A percentile compares a stretch with the other conserved stretches of the same genome.
Conservation (phyloP, 805 yeast species). For the Sugiyamaella qingdaonensis region DNA sequence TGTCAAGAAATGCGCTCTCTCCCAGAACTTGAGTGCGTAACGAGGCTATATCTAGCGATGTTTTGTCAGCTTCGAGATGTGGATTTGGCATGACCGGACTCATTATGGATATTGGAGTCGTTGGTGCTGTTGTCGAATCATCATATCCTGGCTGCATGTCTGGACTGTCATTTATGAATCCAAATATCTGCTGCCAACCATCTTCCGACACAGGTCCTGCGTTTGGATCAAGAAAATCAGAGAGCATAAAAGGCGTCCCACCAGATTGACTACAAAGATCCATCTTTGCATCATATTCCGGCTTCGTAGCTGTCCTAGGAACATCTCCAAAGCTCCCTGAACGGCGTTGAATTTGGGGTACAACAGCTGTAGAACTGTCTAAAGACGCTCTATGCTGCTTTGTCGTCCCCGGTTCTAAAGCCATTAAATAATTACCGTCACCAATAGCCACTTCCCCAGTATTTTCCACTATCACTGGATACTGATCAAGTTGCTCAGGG, state of each 20-base stretch:
- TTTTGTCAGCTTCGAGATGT: background rate
- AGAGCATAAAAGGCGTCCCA: background rate
- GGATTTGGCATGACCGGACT: background rate
- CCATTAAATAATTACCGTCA: background rate
- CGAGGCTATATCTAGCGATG: background rate
- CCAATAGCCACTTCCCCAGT: background rate
- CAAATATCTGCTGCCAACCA: background rate
- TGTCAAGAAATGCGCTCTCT: background rate
- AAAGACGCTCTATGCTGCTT: too few species aligned
- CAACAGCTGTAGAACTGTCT: too few species aligned
- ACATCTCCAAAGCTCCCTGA: background rate
- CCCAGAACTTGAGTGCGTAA: background rate
- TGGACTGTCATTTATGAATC: background rate
- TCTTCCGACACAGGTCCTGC: background rate
- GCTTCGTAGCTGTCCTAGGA: background rate
- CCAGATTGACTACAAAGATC: too few species aligned
- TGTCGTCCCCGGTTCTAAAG: too few species aligned
- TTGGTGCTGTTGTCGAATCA: background rate
- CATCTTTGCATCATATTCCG: too few species aligned
- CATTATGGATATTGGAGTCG: background rate
- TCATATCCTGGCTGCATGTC: background rate
- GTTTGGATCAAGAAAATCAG: background rate
- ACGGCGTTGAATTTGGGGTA: too few species aligned
- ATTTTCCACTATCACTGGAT: background rate
- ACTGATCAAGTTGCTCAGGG: background rate